These are phyloP conservation scores for Punica granatum DNA, from an alignment of 345 rosid species.

Conservation along the genomic window DNA sequence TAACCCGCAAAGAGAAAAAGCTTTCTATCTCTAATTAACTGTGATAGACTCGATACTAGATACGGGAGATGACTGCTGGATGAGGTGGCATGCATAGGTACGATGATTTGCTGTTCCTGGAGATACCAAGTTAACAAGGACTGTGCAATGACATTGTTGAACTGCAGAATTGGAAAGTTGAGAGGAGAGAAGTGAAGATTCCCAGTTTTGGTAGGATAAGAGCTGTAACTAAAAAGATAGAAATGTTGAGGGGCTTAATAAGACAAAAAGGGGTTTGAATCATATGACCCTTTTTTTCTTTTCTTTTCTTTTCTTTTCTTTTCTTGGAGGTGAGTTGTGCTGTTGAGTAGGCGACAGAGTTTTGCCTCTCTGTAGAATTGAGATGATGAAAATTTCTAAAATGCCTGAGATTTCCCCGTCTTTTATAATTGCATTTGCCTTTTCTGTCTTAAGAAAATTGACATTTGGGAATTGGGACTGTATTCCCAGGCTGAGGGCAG, in stretches of 20 bases:
- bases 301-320: not conserved
- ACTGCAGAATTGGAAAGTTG: not conserved
- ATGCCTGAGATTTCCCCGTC: not conserved
- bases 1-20: not conserved
- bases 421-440: not conserved
- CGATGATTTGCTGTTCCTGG: not conserved
- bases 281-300: not conserved
- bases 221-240: not conserved
- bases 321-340: not conserved
- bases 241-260: not conserved
- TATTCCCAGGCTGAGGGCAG: no score
- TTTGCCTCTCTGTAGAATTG: not conserved
- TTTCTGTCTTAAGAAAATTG: no score
- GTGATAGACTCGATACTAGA: not conserved
- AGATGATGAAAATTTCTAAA: not conserved
- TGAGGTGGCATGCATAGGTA: not conserved
- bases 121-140: not conserved
- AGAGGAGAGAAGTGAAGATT: not conserved
- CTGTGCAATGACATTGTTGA: not conserved
- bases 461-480: no score
- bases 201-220: conserved; percentile 4
- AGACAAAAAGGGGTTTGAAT: not conserved
- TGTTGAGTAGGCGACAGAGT: not conserved
- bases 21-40: not conserved
- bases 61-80: not conserved